phyloP scores from a whole-genome alignment of 2,329 filamentous ascomycete species.

The Paradendryphiella salina region DNA sequence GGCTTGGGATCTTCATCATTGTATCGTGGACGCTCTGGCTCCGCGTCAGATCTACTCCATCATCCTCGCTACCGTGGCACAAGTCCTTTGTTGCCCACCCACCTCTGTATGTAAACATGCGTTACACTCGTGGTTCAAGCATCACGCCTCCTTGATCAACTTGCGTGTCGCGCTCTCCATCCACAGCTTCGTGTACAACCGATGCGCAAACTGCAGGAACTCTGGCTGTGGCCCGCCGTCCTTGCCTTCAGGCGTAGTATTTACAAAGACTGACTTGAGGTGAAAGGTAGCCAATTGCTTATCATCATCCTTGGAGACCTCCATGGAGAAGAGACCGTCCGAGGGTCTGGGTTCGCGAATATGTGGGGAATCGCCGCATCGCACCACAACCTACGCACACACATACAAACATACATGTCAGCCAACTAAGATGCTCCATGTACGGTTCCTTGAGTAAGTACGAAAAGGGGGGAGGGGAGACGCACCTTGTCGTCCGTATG shows the following conservation, averaged over 20 bases:
- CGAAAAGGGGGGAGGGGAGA: neutral
- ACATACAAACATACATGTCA: too few relatives aligned
- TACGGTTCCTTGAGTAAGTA: neutral
- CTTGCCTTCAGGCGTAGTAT: slow-evolving; percentile 45
- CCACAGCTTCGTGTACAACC: slow-evolving; percentile 48
- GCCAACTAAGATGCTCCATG: slow-evolving; percentile 17
- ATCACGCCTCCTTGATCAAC: slow-evolving; percentile 30
- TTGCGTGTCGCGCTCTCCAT: slow-evolving; percentile 49
- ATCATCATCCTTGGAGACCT: slow-evolving; percentile 45
- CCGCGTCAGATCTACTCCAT: neutral
- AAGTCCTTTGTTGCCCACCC: neutral
- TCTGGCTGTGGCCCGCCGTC: slow-evolving; percentile 31
- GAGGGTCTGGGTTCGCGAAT: slow-evolving; percentile 34
- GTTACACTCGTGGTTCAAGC: neutral
- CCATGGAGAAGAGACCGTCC: slow-evolving; percentile 47
- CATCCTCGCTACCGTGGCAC: neutral
- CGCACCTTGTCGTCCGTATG: slow-evolving; percentile 43
- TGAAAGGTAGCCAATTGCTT: slow-evolving; percentile 45
- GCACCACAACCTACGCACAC: slow-evolving; percentile 46
- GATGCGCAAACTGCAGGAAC: slow-evolving; percentile 39
- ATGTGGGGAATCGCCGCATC: slow-evolving; percentile 46
- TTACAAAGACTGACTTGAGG: slow-evolving; percentile 47
- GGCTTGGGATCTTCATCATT: neutral
- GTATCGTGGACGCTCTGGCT: neutral
- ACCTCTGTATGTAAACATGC: neutral